phyloP scores from a whole-genome alignment of 805 yeast genomes.

The Starmerella bacillaris region DNA sequence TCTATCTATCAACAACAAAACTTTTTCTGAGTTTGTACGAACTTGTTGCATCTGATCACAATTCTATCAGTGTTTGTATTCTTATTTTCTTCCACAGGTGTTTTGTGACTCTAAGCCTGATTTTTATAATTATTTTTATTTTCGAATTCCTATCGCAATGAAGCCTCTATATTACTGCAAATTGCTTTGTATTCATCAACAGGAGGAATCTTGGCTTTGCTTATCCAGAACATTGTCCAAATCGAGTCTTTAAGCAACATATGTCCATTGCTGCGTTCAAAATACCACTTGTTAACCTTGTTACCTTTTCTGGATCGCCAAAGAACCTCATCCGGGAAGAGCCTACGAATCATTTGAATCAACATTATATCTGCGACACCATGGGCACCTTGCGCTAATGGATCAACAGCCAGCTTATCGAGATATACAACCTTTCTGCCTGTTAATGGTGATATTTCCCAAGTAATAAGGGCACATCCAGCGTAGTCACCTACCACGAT shows the following conservation, averaged over 20 bases:
- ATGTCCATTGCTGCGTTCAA: constrained; percentile 70
- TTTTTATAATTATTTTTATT: too few species aligned
- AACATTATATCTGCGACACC: constrained; percentile 89
- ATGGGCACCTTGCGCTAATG: constrained; percentile 69
- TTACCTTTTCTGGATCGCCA: constrained; percentile 82
- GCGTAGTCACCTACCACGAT: constrained; percentile 87
- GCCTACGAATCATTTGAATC: constrained; percentile 48
- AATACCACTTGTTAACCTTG: constrained; percentile 95
- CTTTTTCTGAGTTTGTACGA: too few species aligned
- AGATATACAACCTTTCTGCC: constrained; percentile 48
- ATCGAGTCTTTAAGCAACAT: constrained; percentile 28
- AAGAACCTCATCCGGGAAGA: constrained; percentile 53
- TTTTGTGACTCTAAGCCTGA: too few species aligned
- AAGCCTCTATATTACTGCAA: constrained; percentile 38
- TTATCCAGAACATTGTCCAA: constrained; percentile 32
- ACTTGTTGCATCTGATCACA: too few species aligned
- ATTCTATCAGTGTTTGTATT: too few species aligned
- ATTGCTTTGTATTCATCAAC: constrained; percentile 36
- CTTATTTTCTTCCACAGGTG: too few species aligned
- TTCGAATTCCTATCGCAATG: not conserved
- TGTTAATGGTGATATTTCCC: constrained; percentile 33
- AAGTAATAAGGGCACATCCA: constrained; percentile 83
- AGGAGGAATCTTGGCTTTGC: constrained; percentile 19
- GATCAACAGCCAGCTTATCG: constrained; percentile 84
- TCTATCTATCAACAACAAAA: too few species aligned